These are phyloP conservation scores for Suillus paluster DNA, from an alignment of 768 basidiomycete genomes.

Conservation along the genomic window DNA sequence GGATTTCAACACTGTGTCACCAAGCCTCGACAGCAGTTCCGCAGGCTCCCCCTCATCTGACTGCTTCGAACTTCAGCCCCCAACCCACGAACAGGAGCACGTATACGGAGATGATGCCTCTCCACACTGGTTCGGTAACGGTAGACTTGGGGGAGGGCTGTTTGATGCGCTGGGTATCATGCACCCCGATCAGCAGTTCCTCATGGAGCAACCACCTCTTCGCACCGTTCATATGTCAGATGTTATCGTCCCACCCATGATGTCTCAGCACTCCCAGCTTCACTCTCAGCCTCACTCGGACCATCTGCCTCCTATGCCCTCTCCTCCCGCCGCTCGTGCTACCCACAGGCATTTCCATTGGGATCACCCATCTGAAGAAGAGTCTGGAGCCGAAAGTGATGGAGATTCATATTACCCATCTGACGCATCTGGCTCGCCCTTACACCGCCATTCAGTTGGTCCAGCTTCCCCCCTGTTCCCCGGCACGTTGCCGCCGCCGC, in stretches of 20 bases:
- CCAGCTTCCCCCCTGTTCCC: slow-evolving; percentile 1
- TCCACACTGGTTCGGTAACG: not conserved
- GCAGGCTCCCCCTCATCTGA: not conserved
- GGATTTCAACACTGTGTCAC: slow-evolving; percentile 11
- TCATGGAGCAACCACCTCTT: slow-evolving; percentile 10
- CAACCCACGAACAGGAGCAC: slow-evolving; percentile 3
- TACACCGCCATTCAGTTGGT: slow-evolving; percentile 8
- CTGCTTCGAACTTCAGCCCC: slow-evolving; percentile 7
- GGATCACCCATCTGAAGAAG: slow-evolving; percentile 8
- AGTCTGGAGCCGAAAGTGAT: slow-evolving; percentile 22
- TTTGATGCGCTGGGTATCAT: not conserved
- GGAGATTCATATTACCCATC: slow-evolving; percentile 25
- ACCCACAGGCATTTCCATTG: not conserved
- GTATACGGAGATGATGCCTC: not conserved
- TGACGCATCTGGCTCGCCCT: slow-evolving; percentile 22
- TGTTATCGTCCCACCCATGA: slow-evolving; percentile 10
- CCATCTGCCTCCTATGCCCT: not conserved
- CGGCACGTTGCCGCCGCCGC: slow-evolving; percentile 12
- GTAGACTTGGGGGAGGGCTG: not conserved
- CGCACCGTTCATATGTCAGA: slow-evolving; percentile 31
- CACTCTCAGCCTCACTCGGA: not conserved
- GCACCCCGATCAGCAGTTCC: not conserved
- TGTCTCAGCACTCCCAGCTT: not conserved
- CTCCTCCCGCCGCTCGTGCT: not conserved
- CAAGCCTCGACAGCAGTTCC: slow-evolving; percentile 5